Evolutionary conservation across 1,139 yeast genomes (phyloP).

Genomic region (Sugiyamaella pinicola): DNA sequence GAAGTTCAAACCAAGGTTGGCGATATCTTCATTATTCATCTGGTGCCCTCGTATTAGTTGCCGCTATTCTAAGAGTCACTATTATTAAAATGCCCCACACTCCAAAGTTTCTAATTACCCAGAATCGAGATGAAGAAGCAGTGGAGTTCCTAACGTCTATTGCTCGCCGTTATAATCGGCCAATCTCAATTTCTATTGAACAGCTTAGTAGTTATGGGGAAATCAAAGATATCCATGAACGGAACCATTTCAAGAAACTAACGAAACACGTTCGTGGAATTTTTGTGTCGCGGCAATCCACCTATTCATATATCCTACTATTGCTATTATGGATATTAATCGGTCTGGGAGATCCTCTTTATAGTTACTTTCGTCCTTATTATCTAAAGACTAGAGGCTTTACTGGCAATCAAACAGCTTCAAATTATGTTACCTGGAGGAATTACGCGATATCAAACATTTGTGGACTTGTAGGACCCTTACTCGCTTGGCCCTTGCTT

Average conservation of each 20-base stretch:
- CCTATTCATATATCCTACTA: constrained; percentile 47
- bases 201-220: constrained; percentile 47
- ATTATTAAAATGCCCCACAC: constrained; percentile 54
- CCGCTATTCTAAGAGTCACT: constrained; percentile 52
- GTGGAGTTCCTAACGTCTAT: constrained; percentile 27
- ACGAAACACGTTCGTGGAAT: constrained; percentile 37
- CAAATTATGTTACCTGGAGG: constrained; percentile 50
- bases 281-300: constrained; percentile 46
- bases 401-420: constrained; percentile 44
- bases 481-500: constrained; percentile 51
- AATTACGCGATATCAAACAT: constrained; percentile 55
- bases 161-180: constrained; percentile 29
- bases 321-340: constrained; percentile 53
- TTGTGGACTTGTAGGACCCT: constrained; percentile 58
- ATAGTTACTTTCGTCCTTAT: constrained; percentile 53
- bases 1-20: constrained; percentile 57
- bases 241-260: background rate
- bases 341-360: constrained; percentile 57
- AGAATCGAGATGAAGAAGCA: constrained; percentile 55
- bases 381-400: constrained; percentile 54
- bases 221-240: constrained; percentile 18
- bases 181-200: constrained; percentile 41
- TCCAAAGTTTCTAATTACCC: constrained; percentile 56
- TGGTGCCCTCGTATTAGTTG: constrained; percentile 53
- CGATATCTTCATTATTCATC: constrained; percentile 56